A percentile compares a stretch with the other conserved stretches of the same genome.
Conservation (phyloP, 495 filamentous ascomycete species). For the Tetracladium setigerum region DNA sequence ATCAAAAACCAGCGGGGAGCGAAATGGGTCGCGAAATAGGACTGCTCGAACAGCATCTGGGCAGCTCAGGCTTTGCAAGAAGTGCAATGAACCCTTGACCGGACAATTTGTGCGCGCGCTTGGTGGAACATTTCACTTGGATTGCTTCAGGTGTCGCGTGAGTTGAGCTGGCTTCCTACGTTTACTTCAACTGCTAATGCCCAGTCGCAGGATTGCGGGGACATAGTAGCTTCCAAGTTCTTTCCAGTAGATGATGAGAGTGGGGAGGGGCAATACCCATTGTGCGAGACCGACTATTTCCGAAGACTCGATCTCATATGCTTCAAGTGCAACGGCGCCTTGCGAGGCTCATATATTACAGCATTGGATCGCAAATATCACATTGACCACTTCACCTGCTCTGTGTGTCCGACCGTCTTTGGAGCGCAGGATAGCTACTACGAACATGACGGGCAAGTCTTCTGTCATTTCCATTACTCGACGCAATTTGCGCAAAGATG, state of each 20-base stretch:
- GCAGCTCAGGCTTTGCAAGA: conserved; percentile 66
- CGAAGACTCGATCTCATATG: conserved; percentile 86
- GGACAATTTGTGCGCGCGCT: conserved; percentile 95
- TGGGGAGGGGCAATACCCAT: conserved; percentile 78
- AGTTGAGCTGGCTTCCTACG: conserved; percentile 28
- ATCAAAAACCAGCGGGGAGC: conserved; percentile 27
- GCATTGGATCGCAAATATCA: conserved; percentile 97
- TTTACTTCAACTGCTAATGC: conserved; percentile 8
- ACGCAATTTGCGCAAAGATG: conserved; percentile 95
- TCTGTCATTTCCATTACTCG: conserved; percentile 98
- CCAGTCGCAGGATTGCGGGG: conserved; percentile 77
- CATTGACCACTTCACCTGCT: conserved; percentile 98
- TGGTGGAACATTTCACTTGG: conserved; percentile 87
- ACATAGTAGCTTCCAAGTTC: conserved; percentile 97
- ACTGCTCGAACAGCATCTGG: conserved; percentile 41
- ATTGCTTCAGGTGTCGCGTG: conserved; percentile 97
- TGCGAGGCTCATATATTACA: conserved; percentile 97
- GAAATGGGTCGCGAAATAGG: conserved; percentile 36
- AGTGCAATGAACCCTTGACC: conserved; percentile 76
- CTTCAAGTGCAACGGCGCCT: conserved; percentile 82
- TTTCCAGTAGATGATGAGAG: conserved; percentile 92
- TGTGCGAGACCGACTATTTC: conserved; percentile 98
- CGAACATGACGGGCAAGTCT: conserved; percentile 93
- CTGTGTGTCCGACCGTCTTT: conserved; percentile 93
- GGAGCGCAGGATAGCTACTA: conserved; percentile 98